phyloP scores from a whole-genome alignment of 495 filamentous ascomycete species.

The Lepraria neglecta region DNA sequence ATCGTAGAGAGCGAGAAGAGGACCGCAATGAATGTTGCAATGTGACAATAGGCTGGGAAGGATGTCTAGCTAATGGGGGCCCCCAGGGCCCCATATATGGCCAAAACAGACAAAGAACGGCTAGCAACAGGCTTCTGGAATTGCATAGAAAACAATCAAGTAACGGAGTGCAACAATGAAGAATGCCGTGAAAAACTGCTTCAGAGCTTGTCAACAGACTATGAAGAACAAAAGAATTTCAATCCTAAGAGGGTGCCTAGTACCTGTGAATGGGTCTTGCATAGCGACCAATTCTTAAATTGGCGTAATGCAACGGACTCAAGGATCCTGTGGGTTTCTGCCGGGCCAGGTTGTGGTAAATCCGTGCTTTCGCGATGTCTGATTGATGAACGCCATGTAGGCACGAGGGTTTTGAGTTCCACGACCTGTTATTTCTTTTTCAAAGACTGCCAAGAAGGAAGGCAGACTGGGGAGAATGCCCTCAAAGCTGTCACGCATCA shows the following conservation, averaged over 20 bases:
- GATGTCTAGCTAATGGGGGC: too few relatives aligned
- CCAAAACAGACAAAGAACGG: too few relatives aligned
- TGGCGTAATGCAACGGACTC: constrained; percentile 26
- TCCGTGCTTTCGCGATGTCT: constrained; percentile 39
- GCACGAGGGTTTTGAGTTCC: neutral
- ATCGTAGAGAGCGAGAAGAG: neutral
- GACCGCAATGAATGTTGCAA: too few relatives aligned
- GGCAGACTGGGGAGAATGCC: constrained; percentile 31
- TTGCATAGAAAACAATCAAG: too few relatives aligned
- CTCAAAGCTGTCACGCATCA: constrained; percentile 39
- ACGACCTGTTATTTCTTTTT: constrained; percentile 43
- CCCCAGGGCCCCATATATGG: too few relatives aligned
- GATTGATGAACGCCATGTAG: constrained; percentile 24
- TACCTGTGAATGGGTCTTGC: constrained; percentile 27
- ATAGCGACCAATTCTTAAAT: constrained; percentile 31
- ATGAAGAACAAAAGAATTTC: constrained; percentile 20
- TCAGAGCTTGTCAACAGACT: constrained; percentile 9
- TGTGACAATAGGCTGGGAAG: too few relatives aligned
- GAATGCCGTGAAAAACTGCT: neutral
- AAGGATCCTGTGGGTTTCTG: constrained; percentile 37
- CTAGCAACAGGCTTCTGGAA: too few relatives aligned
- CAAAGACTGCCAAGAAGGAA: constrained; percentile 35
- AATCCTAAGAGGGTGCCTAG: constrained; percentile 21
- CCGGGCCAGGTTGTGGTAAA: constrained; percentile 44
- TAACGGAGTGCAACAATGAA: too few relatives aligned